A percentile compares a stretch with the other conserved stretches of the same genome.
phyloP scores from a whole-genome alignment of 1,284 basidiomycete genomes.

The Papiliotrema flavescens region DNA sequence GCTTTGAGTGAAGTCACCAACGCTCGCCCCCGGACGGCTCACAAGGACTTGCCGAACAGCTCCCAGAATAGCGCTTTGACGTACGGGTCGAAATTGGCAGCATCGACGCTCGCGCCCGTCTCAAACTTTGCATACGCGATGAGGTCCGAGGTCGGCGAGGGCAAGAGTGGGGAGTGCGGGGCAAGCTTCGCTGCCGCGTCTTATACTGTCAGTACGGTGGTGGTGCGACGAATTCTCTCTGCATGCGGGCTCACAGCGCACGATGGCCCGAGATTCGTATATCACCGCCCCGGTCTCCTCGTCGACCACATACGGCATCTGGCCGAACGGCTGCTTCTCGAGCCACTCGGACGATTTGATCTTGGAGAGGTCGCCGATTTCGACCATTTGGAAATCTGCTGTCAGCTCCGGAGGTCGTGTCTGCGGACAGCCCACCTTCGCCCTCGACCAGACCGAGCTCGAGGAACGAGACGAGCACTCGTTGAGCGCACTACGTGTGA shows the following conservation, averaged over 20 bases:
- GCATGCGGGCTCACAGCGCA: slow-evolving; percentile 45
- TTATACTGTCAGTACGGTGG: slow-evolving; percentile 7
- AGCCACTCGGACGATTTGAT: slow-evolving; percentile 55
- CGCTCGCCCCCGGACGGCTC: background rate
- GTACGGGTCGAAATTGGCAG: slow-evolving; percentile 55
- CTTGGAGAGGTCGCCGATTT: slow-evolving; percentile 35
- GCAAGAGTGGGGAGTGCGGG: slow-evolving; percentile 17
- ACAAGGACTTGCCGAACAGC: slow-evolving; percentile 47
- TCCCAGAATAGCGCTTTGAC: slow-evolving; percentile 50
- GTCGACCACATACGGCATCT: slow-evolving; percentile 60
- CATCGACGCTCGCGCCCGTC: slow-evolving; percentile 58
- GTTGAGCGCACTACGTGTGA: slow-evolving; percentile 16
- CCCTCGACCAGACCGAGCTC: slow-evolving; percentile 11
- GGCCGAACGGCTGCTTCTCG: slow-evolving; percentile 61
- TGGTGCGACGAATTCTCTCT: background rate
- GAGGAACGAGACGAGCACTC: slow-evolving; percentile 18
- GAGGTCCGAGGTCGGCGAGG: slow-evolving; percentile 39
- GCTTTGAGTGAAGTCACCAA: too few species aligned
- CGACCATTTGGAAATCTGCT: slow-evolving; percentile 27
- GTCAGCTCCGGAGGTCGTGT: background rate
- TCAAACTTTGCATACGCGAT: slow-evolving; percentile 55
- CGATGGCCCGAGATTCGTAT: slow-evolving; percentile 59
- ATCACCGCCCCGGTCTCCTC: slow-evolving; percentile 30
- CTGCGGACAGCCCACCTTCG: background rate
- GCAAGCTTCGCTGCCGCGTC: slow-evolving; percentile 22